Conservation (phyloP, 345 rosid species). For the Arabis alpina region DNA sequence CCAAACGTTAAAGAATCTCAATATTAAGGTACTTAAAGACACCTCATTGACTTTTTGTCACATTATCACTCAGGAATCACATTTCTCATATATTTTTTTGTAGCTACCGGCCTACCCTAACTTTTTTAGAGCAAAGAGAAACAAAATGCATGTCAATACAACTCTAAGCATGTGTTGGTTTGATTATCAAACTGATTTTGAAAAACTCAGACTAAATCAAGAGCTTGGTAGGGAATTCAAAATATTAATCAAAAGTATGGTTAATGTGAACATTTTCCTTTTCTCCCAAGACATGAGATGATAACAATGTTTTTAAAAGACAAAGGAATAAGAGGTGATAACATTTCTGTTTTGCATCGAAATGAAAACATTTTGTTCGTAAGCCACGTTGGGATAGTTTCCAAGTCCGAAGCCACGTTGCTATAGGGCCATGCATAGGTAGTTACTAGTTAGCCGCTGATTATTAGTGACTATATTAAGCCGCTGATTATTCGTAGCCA, state of each 20-base stretch:
- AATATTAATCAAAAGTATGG: not conserved
- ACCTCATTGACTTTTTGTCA: conserved; percentile 17
- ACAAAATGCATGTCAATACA: conserved; percentile 8
- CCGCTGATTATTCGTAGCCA: too few relatives aligned
- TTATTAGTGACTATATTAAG: too few relatives aligned
- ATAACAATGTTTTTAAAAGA: too few relatives aligned
- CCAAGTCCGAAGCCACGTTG: too few relatives aligned
- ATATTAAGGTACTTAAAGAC: conserved; percentile 4
- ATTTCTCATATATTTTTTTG: not conserved
- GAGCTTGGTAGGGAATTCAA: not conserved
- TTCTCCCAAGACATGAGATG: too few relatives aligned
- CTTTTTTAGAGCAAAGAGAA: not conserved
- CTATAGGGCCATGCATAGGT: too few relatives aligned
- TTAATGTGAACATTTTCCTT: not conserved
- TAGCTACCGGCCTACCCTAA: too few relatives aligned
- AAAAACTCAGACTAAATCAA: not conserved
- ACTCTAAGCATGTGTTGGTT: conserved; percentile 20
- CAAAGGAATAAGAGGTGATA: too few relatives aligned
- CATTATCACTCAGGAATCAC: conserved; percentile 3
- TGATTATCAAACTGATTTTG: not conserved
- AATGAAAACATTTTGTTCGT: too few relatives aligned
- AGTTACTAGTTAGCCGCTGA: too few relatives aligned
- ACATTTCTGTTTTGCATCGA: too few relatives aligned
- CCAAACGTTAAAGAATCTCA: not conserved
- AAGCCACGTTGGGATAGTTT: too few relatives aligned